phyloP scores from a whole-genome alignment of 345 rosid species.

The Aegle marmelos region DNA sequence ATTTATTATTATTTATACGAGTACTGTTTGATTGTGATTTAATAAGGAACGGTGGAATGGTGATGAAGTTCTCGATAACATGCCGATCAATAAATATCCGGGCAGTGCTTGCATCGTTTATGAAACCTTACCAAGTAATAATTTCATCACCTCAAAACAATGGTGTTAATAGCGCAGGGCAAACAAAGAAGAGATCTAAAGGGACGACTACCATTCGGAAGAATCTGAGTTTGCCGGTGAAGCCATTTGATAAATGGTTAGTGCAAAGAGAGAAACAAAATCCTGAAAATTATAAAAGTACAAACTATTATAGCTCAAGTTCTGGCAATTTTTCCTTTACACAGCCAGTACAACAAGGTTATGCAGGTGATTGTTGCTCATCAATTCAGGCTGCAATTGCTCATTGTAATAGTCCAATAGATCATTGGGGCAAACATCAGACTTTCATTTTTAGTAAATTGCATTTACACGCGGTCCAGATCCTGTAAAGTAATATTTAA shows the following conservation, averaged over 20 bases:
- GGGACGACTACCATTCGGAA: not conserved
- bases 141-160: not conserved
- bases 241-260: not conserved
- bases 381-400: constrained; percentile 44
- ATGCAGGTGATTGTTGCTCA: constrained; percentile 5
- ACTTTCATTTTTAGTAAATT: constrained; percentile 11
- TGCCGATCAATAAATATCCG: constrained; percentile 23
- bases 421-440: constrained; percentile 23
- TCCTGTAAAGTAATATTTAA: no score
- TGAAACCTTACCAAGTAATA: constrained; percentile 19
- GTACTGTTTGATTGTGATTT: not conserved
- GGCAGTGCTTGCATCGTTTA: constrained; percentile 24
- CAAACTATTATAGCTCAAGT: constrained; percentile 6
- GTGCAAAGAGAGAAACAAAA: not conserved
- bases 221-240: not conserved
- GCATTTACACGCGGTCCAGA: not conserved
- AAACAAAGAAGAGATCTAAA: not conserved
- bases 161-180: not conserved
- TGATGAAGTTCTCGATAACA: constrained; percentile 31
- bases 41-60: constrained; percentile 15
- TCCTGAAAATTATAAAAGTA: not conserved
- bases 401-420: constrained; percentile 45
- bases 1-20: not conserved
- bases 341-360: not conserved
- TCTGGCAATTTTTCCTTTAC: not conserved